phyloP scores from a whole-genome alignment of 352 stramenopile species.

The Pythium vanterpoolii region DNA sequence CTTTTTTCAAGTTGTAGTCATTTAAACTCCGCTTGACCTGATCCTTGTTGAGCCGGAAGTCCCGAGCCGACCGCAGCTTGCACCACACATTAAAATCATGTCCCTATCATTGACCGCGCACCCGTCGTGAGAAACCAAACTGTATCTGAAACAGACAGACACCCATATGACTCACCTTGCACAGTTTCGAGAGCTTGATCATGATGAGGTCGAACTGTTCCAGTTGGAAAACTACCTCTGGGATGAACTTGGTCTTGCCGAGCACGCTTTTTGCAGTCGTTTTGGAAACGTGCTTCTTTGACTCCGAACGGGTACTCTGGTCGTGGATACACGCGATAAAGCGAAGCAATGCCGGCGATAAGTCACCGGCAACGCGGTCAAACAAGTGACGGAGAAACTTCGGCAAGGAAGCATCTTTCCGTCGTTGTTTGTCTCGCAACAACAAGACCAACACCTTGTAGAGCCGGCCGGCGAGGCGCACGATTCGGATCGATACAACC shows the following conservation, averaged over 20 bases:
- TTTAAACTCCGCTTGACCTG: conserved; percentile 20
- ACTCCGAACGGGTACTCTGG: conserved; percentile 27
- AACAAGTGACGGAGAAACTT: conserved; percentile 46
- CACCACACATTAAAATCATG: conserved; percentile 54
- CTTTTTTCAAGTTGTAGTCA: conserved; percentile 11
- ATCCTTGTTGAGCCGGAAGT: conserved; percentile 54
- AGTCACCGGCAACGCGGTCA: conserved; percentile 36
- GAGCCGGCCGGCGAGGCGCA: conserved; percentile 39
- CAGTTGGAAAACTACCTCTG: conserved; percentile 62
- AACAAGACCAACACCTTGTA: conserved; percentile 51
- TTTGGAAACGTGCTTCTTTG: conserved; percentile 12
- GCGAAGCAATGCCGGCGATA: conserved; percentile 41
- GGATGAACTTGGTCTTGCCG: conserved; percentile 52
- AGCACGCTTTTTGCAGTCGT: conserved; percentile 9
- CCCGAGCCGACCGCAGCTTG: conserved; percentile 39
- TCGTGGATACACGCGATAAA: conserved; percentile 56
- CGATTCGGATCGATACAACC: conserved; percentile 33
- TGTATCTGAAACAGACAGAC: background rate
- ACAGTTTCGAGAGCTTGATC: conserved; percentile 66
- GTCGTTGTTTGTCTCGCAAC: conserved; percentile 38
- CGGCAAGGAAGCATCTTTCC: conserved; percentile 38
- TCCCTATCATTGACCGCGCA: conserved; percentile 11
- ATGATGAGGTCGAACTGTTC: conserved; percentile 66
- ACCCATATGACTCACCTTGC: conserved; percentile 29
- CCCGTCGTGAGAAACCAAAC: background rate